Conservation (phyloP, 441 rosid genomes). For the Arabidopsis hybrid region DNA sequence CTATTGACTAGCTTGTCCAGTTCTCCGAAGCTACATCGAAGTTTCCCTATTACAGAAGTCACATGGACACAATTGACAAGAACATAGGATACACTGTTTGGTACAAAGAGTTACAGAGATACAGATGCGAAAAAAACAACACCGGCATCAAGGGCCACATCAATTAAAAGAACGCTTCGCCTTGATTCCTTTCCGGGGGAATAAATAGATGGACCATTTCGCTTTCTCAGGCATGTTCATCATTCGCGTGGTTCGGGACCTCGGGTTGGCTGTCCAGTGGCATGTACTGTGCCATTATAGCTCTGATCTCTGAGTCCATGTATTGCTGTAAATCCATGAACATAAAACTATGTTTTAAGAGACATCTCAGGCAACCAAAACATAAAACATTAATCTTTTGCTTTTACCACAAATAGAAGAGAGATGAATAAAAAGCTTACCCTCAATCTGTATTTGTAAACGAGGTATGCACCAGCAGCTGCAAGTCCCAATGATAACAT, state of each 20-base stretch:
- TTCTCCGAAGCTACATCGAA: too few relatives aligned
- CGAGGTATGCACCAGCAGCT: slow-evolving; percentile 82
- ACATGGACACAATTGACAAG: slow-evolving; percentile 1
- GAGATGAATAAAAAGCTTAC: slow-evolving; percentile 52
- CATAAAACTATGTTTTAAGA: neutral
- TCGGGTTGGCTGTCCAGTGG: slow-evolving; percentile 93
- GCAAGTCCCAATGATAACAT: slow-evolving; percentile 83
- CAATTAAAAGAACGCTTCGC: slow-evolving; percentile 32
- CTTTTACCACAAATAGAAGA: neutral
- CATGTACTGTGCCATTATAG: slow-evolving; percentile 99
- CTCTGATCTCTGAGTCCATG: slow-evolving; percentile 99
- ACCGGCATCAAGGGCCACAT: slow-evolving; percentile 26
- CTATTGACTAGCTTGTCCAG: too few relatives aligned
- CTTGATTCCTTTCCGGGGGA: slow-evolving; percentile 21
- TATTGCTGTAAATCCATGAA: slow-evolving; percentile 64
- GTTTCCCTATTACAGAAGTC: slow-evolving; percentile 15
- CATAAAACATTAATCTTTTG: neutral
- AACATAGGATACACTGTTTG: too few relatives aligned
- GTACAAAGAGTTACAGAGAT: too few relatives aligned
- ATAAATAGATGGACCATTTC: slow-evolving; percentile 27
- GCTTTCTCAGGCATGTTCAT: slow-evolving; percentile 57
- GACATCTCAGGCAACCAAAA: slow-evolving; percentile 9
- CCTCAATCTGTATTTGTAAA: slow-evolving; percentile 94
- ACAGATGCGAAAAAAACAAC: slow-evolving; percentile 17
- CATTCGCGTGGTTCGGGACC: slow-evolving; percentile 69